Conservation (phyloP, 164 flowering plant genomes). For the Vitis labrusca region DNA sequence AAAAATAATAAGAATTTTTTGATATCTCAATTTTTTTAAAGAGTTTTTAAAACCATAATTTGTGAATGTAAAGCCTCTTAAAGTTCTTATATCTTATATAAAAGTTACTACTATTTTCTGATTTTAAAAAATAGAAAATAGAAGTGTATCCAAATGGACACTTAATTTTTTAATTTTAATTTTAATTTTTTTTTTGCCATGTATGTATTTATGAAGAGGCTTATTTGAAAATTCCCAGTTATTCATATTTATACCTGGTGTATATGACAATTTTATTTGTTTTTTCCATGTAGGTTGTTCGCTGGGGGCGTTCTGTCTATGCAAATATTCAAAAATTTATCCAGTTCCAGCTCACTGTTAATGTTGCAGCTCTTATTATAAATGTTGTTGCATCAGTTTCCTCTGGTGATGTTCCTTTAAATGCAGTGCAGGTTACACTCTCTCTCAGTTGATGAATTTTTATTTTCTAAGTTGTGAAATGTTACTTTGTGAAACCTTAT, state of each 20-base stretch:
- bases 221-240: background rate
- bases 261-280: constrained; percentile 3
- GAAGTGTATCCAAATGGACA: too few species aligned
- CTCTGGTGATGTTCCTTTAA: constrained; percentile 76
- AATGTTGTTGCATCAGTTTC: constrained; percentile 89
- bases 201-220: too few species aligned
- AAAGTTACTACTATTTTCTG: too few species aligned
- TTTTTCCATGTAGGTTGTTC: constrained; percentile 51
- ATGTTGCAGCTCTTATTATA: constrained; percentile 88
- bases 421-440: constrained; percentile 58
- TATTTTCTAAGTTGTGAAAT: background rate
- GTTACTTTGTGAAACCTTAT: too few species aligned
- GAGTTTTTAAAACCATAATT: too few species aligned
- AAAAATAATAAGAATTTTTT: too few species aligned
- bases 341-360: constrained; percentile 95
- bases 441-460: background rate
- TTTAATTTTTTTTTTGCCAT: too few species aligned
- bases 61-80: too few species aligned
- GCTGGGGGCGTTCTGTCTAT: constrained; percentile 98
- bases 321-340: constrained; percentile 96
- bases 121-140: too few species aligned
- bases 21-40: too few species aligned
- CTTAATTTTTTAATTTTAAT: too few species aligned
- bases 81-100: too few species aligned
- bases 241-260: constrained; percentile 1